A percentile compares a stretch with the other conserved stretches of the same genome.
phyloP scores from a whole-genome alignment of 2,329 filamentous ascomycete species.

The Cladosporium sp. region DNA sequence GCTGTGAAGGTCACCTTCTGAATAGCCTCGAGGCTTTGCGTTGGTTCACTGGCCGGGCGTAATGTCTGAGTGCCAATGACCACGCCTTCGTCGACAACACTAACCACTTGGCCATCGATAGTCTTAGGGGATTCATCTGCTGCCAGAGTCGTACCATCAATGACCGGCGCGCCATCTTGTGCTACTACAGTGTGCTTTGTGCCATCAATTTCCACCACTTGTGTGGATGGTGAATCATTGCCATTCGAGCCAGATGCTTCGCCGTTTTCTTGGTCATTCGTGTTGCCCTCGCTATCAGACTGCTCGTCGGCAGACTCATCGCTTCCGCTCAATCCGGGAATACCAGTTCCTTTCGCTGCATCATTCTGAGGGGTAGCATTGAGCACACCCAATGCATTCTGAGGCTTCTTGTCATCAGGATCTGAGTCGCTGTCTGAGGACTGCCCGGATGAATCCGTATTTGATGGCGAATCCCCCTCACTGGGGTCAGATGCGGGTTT shows the following conservation, averaged over 20 bases:
- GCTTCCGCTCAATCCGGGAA: neutral
- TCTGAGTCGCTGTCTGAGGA: neutral
- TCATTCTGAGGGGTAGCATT: neutral
- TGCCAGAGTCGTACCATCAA: constrained; percentile 6
- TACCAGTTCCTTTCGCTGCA: neutral
- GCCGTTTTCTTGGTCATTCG: no score
- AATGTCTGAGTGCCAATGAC: constrained; percentile 8
- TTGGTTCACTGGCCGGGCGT: neutral
- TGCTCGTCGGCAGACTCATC: neutral
- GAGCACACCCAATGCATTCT: constrained; percentile 3
- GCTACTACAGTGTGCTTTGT: constrained; percentile 35
- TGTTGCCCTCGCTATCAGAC: neutral
- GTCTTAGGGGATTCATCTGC: neutral
- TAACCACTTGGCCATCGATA: neutral
- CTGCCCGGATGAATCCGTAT: neutral
- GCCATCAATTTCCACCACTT: neutral
- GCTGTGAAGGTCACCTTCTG: constrained; percentile 5
- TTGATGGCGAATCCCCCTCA: neutral
- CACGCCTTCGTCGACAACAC: neutral
- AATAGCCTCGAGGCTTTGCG: no score
- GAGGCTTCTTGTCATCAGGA: neutral
- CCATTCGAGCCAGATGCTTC: neutral
- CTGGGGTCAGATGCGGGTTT: neutral
- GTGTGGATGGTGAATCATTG: neutral
- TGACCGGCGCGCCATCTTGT: constrained; percentile 52